A percentile compares a stretch with the other conserved stretches of the same genome.
These are phyloP conservation scores for Globisporangium nagaii DNA, from an alignment of 352 stramenopile genomes.

Conservation along the genomic window DNA sequence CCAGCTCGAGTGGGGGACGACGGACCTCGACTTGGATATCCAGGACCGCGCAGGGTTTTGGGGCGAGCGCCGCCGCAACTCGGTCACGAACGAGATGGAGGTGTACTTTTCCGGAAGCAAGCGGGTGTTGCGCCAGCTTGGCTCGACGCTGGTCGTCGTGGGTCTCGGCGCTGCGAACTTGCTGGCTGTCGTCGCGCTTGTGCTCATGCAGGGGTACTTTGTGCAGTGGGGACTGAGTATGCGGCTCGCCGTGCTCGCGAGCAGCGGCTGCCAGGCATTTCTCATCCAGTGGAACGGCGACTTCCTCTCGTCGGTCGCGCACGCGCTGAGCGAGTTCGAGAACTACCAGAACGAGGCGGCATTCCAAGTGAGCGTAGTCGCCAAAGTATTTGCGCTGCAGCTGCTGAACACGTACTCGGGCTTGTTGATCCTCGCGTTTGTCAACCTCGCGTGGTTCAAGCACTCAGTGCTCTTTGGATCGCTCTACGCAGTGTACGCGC, in stretches of 20 bases:
- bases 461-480: background rate
- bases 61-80: conserved; percentile 19
- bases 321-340: conserved; percentile 28
- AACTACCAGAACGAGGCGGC: conserved; percentile 16
- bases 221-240: conserved; percentile 15
- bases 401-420: conserved; percentile 31
- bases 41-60: conserved; percentile 23
- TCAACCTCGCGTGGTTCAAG: background rate
- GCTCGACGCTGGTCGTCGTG: conserved; percentile 14
- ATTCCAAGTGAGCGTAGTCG: conserved; percentile 25
- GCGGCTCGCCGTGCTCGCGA: conserved; percentile 22
- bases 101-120: conserved; percentile 10
- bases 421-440: conserved; percentile 28
- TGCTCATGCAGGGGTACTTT: conserved; percentile 25
- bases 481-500: conserved; percentile 8
- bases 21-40: conserved; percentile 4
- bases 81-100: conserved; percentile 26
- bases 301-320: conserved; percentile 18
- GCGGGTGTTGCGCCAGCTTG: conserved; percentile 10
- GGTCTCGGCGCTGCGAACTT: conserved; percentile 18
- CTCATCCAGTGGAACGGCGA: conserved; percentile 25
- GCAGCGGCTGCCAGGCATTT: conserved; percentile 18
- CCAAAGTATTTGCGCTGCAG: conserved; percentile 42
- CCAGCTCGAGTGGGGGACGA: conserved; percentile 53
- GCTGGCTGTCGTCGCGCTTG: conserved; percentile 17